Evolutionary conservation across 108 stramenopile genomes (phyloP), one percentile per base, ranked within the genome.

Genomic region (Nitzschia palea): DNA sequence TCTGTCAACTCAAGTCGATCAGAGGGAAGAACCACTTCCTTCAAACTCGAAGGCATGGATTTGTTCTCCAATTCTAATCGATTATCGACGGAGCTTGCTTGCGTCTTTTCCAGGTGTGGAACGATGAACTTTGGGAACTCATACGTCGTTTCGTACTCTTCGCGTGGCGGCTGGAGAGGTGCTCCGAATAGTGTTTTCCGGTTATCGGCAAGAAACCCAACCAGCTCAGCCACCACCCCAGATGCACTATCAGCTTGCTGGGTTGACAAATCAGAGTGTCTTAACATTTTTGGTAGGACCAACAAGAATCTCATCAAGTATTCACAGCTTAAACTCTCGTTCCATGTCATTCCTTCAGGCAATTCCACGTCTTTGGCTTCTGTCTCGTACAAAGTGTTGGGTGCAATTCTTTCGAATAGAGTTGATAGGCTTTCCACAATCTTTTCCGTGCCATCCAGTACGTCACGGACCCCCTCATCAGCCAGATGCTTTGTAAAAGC

Each of bases 1-100:
- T 79, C 79, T 22, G 76, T 79, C 55, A 83, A 44, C 10, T 65
- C 55, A 5, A 15, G 12, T 27, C 45, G 52, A 66, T 83, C 82
- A 30, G 44, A 55, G 26, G 59, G 61, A 3, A 34, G 44, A 3
- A 78, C 30, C 20, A 68, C 43, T 40, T 67, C 66, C 14, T 14
- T 20, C 20, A 36, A 18, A 33, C 65, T 72, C 44, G 12, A 3
- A 6, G 37, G 15, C 30, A 51, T 37, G 0, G 23, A 14, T 4
- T 34, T 8, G 10, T 45, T 29, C 20, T 29, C 31, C 0, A 1
- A 5, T 12, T 9, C 31, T 30, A 35, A 8, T n/a, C 26, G 26
- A 0, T 10, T 22, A 1, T 10, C 10, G 18, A 3, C 34, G 30
- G 14, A 2, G 6, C 22, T 32, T 22, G 0, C 25, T n/a, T 18